Percentiles rank a stretch among this genome's conserved stretches.
Conservation (phyloP, 495 filamentous ascomycete genomes). For the Acidiella bohemica region DNA sequence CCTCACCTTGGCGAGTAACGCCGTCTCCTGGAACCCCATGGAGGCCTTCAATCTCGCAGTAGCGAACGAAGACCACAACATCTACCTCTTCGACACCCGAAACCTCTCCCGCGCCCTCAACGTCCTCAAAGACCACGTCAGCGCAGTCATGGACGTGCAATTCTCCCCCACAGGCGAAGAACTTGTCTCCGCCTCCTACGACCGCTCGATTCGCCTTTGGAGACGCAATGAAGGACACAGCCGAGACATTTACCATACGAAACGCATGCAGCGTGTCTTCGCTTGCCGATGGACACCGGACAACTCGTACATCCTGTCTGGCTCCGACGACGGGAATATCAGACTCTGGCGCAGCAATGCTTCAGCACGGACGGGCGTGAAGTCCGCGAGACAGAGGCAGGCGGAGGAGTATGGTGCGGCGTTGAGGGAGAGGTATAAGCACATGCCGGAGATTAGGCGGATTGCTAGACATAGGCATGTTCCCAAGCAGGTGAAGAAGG, state of each 20-base stretch:
- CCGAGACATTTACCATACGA: slow-evolving; percentile 90
- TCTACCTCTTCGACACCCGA: slow-evolving; percentile 77
- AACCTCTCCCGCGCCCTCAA: slow-evolving; percentile 73
- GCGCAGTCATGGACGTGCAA: slow-evolving; percentile 92
- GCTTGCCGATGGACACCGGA: slow-evolving; percentile 73
- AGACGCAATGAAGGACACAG: slow-evolving; percentile 67
- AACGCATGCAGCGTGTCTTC: slow-evolving; percentile 96
- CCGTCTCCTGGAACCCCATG: slow-evolving; percentile 89
- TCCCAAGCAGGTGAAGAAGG: slow-evolving; percentile 93
- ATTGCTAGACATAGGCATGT: slow-evolving; percentile 85
- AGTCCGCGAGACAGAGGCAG: slow-evolving; percentile 66
- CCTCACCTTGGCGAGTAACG: slow-evolving; percentile 69
- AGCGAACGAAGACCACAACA: slow-evolving; percentile 67
- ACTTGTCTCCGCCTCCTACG: slow-evolving; percentile 81
- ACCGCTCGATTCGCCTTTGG: slow-evolving; percentile 69
- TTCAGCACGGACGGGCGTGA: slow-evolving; percentile 72
- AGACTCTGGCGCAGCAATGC: slow-evolving; percentile 84
- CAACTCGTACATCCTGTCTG: slow-evolving; percentile 71
- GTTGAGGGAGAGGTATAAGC: slow-evolving; percentile 67
- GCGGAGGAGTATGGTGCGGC: slow-evolving; percentile 87
- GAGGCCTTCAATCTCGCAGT: slow-evolving; percentile 85
- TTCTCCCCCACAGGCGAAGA: slow-evolving; percentile 92
- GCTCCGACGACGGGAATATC: slow-evolving; percentile 86
- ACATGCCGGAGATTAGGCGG: slow-evolving; percentile 91
- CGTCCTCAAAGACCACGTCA: slow-evolving; percentile 89